These are phyloP conservation scores for Petrea volubilis DNA, from an alignment of 257 asterid genomes.

Conservation along the genomic window DNA sequence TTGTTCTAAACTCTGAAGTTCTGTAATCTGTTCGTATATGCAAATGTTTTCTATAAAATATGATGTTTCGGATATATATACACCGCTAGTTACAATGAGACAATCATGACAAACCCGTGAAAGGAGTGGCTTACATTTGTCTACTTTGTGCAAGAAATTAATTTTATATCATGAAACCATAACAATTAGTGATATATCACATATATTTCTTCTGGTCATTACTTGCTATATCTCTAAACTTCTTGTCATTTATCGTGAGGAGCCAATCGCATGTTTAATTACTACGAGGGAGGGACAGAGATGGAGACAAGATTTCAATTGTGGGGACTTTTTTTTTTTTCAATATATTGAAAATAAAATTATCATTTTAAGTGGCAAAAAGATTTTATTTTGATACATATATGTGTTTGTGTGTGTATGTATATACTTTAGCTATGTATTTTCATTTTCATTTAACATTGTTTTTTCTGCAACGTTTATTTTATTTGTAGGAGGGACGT, in stretches of 20 bases:
- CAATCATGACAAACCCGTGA: background rate
- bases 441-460: background rate
- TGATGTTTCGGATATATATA: background rate
- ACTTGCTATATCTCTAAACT: background rate
- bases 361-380: too few species aligned
- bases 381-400: too few species aligned
- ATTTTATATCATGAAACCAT: background rate
- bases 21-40: background rate
- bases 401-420: too few species aligned
- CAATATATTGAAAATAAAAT: too few species aligned
- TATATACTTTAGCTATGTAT: background rate
- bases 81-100: too few species aligned
- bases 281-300: too few species aligned
- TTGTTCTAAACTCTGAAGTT: background rate
- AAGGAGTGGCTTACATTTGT: background rate
- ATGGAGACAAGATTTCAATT: too few species aligned
- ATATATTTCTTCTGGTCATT: background rate
- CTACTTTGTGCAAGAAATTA: background rate
- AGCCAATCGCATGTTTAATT: too few species aligned
- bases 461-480: background rate
- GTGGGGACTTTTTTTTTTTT: too few species aligned
- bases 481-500: conserved; percentile 66
- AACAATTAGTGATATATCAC: background rate
- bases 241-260: too few species aligned
- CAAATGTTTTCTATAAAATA: background rate